phyloP scores from a whole-genome alignment of 2,329 filamentous ascomycete genomes.

The Diaporthe vaccinii region DNA sequence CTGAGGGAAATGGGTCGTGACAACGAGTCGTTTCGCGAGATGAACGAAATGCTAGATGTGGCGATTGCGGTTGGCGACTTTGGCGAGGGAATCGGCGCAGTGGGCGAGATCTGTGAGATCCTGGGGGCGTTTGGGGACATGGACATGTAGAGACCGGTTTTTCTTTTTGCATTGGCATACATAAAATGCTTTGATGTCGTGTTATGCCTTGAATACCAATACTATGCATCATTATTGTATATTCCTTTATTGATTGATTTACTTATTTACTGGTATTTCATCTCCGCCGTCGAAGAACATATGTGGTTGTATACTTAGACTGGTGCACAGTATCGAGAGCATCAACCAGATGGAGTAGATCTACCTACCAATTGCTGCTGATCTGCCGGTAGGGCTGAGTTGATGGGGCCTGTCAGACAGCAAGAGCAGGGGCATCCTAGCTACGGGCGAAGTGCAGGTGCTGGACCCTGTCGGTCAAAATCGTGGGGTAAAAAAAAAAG shows the following conservation, averaged over 20 bases:
- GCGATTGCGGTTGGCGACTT: slow-evolving; percentile 24
- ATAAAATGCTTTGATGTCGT: neutral
- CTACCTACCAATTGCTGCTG: neutral
- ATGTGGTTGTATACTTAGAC: neutral
- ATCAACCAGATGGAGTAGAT: neutral
- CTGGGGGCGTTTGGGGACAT: slow-evolving; percentile 22
- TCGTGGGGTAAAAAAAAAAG: slow-evolving; percentile 31
- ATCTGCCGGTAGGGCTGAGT: slow-evolving; percentile 34
- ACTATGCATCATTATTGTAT: neutral
- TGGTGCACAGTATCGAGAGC: neutral
- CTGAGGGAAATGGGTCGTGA: neutral
- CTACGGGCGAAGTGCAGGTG: neutral
- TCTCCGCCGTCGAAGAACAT: too few relatives aligned
- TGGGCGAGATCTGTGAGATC: slow-evolving; percentile 13
- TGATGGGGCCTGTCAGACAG: neutral
- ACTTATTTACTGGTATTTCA: too few relatives aligned
- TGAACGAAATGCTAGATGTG: slow-evolving; percentile 19
- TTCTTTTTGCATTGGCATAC: neutral
- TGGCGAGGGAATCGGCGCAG: slow-evolving; percentile 27
- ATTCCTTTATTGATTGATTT: neutral
- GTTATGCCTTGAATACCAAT: slow-evolving; percentile 7
- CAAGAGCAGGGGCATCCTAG: neutral
- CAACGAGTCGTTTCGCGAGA: neutral
- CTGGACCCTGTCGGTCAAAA: slow-evolving; percentile 2
- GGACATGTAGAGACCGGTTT: neutral